A percentile compares a stretch with the other conserved stretches of the same genome.
Evolutionary conservation across 257 asterid genomes (phyloP).

Genomic region (Solanum pinnatisectum): DNA sequence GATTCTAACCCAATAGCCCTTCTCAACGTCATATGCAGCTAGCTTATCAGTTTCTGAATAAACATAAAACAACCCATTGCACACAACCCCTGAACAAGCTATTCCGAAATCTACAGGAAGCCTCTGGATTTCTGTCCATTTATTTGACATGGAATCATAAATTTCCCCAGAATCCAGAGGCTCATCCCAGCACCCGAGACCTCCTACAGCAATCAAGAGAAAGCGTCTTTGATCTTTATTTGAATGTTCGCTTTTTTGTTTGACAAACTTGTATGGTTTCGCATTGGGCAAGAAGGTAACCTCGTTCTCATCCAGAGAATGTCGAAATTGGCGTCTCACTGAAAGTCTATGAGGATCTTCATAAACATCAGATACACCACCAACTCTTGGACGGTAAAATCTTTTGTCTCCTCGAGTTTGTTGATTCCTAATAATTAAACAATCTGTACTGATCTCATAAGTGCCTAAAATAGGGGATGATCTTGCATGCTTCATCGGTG

Average conservation of each 20-base stretch:
- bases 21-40: slow-evolving; percentile 66
- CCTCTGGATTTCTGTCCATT: slow-evolving; percentile 86
- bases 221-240: slow-evolving; percentile 36
- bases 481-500: slow-evolving; percentile 75
- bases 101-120: slow-evolving; percentile 73
- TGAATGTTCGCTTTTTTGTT: slow-evolving; percentile 34
- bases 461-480: slow-evolving; percentile 77
- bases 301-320: slow-evolving; percentile 61
- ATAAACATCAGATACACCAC: slow-evolving; percentile 75
- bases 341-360: slow-evolving; percentile 98
- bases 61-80: slow-evolving; percentile 52
- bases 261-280: slow-evolving; percentile 26
- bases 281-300: slow-evolving; percentile 21
- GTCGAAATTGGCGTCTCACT: slow-evolving; percentile 57
- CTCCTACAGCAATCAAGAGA: slow-evolving; percentile 79
- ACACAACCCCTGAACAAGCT: slow-evolving; percentile 76
- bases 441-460: slow-evolving; percentile 58
- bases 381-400: slow-evolving; percentile 45
- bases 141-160: slow-evolving; percentile 63
- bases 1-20: slow-evolving; percentile 76
- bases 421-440: slow-evolving; percentile 35
- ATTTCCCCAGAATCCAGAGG: slow-evolving; percentile 78
- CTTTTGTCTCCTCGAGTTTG: slow-evolving; percentile 51
- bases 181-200: slow-evolving; percentile 92
- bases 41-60: slow-evolving; percentile 84